phyloP scores from a whole-genome alignment of 345 rosid genomes.

The Linum trigynum region DNA sequence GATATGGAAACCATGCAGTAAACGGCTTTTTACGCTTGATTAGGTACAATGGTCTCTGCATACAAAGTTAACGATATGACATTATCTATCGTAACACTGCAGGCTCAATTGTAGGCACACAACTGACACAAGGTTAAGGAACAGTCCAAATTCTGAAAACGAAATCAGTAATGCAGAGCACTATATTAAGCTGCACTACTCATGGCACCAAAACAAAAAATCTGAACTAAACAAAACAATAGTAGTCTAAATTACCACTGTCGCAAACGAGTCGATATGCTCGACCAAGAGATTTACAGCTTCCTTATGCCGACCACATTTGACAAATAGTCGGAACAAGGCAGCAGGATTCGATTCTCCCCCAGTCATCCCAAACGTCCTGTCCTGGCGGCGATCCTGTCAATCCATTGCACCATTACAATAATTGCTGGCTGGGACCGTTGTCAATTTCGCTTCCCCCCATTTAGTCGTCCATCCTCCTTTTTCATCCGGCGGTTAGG shows the following conservation, averaged over 20 bases:
- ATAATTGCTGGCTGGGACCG: no score
- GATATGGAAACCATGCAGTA: conserved; percentile 78
- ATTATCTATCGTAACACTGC: no score
- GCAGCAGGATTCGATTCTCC: conserved; percentile 71
- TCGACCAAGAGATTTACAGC: conserved; percentile 72
- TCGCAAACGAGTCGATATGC: conserved; percentile 57
- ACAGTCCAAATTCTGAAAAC: no score
- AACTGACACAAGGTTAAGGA: no score
- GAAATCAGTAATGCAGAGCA: no score
- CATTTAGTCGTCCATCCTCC: no score
- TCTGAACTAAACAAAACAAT: background rate
- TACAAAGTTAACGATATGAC: no score
- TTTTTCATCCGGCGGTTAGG: no score
- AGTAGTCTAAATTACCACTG: conserved; percentile 43
- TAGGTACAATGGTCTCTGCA: conserved; percentile 75
- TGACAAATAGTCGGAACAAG: conserved; percentile 65
- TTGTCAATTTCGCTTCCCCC: no score
- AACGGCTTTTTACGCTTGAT: conserved; percentile 60
- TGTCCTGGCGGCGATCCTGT: conserved; percentile 55
- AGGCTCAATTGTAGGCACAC: no score
- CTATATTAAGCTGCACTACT: no score
- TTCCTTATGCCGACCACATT: conserved; percentile 62
- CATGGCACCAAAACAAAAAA: background rate
- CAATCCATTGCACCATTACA: background rate
- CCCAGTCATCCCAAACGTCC: conserved; percentile 67